A percentile compares a stretch with the other conserved stretches of the same genome.
Conservation (phyloP, 306 rosid genomes). For the Casuarina glauca region DNA sequence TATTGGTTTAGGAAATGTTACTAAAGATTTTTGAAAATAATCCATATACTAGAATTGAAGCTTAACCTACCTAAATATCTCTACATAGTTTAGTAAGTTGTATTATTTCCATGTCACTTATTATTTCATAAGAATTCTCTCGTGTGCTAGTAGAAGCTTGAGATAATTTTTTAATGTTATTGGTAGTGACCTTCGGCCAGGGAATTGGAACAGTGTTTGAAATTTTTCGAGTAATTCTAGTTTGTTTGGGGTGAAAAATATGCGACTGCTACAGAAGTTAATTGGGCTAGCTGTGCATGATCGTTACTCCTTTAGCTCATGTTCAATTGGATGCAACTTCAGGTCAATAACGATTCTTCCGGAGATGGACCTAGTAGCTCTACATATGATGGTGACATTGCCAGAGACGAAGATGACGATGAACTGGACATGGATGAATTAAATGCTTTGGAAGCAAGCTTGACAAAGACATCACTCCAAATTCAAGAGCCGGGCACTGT, state of each 20-base stretch:
- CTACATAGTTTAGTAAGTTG: neutral
- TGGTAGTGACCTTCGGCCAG: neutral
- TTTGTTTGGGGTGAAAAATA: neutral
- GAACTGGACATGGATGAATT: conserved; percentile 12
- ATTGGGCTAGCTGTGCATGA: neutral
- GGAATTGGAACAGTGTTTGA: neutral
- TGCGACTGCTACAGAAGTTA: neutral
- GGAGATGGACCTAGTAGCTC: neutral
- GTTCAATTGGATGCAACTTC: neutral
- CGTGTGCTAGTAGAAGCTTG: neutral
- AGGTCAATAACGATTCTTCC: conserved; percentile 7
- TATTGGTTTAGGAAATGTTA: neutral
- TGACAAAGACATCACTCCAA: conserved; percentile 8
- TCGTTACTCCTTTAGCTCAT: neutral
- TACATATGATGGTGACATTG: neutral
- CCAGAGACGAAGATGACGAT: neutral
- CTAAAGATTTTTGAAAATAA: neutral
- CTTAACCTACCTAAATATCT: neutral
- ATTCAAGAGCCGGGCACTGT: neutral
- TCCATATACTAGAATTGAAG: neutral
- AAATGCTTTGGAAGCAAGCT: conserved; percentile 13
- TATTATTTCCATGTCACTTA: neutral
- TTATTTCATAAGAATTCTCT: neutral
- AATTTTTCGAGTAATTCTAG: neutral
- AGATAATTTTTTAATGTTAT: neutral